Conservation (phyloP, 768 basidiomycete genomes). For the Tulasnella sp. region DNA sequence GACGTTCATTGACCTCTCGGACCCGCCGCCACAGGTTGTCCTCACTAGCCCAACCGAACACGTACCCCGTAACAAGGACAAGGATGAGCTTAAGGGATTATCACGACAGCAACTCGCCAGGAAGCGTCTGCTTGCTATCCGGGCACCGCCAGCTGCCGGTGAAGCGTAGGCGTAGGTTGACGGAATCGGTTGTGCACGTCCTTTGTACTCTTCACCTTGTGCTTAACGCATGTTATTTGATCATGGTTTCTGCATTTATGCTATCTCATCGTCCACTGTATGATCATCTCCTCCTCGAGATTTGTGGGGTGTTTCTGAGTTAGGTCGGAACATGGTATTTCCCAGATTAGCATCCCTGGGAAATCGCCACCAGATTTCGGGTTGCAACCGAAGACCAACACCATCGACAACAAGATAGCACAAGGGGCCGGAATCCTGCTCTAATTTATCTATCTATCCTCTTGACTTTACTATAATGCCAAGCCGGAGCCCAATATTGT, state of each 20-base stretch:
- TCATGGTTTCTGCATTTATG: conserved; percentile 5
- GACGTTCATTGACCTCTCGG: neutral
- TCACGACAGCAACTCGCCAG: conserved; percentile 85
- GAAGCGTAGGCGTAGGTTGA: neutral
- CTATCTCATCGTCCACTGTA: neutral
- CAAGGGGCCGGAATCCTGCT: neutral
- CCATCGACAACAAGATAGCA: neutral
- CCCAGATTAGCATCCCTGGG: neutral
- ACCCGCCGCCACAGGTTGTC: conserved; percentile 44
- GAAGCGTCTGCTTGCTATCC: conserved; percentile 58
- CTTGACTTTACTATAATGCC: neutral
- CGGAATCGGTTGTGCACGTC: neutral
- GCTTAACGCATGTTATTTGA: conserved; percentile 5
- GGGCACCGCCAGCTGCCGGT: neutral
- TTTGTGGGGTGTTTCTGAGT: neutral
- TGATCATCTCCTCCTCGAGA: neutral
- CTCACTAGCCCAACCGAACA: conserved; percentile 71
- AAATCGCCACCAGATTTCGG: conserved; percentile 7
- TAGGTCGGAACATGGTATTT: neutral
- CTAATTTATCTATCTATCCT: neutral
- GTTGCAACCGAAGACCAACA: neutral
- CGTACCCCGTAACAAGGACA: conserved; percentile 91
- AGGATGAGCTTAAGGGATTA: conserved; percentile 57
- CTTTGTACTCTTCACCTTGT: conserved; percentile 5
- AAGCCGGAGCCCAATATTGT: neutral